A percentile compares a stretch with the other conserved stretches of the same genome.
Evolutionary conservation across 73 alveolate genomes (phyloP).

Genomic region (Breviolum minutum): DNA sequence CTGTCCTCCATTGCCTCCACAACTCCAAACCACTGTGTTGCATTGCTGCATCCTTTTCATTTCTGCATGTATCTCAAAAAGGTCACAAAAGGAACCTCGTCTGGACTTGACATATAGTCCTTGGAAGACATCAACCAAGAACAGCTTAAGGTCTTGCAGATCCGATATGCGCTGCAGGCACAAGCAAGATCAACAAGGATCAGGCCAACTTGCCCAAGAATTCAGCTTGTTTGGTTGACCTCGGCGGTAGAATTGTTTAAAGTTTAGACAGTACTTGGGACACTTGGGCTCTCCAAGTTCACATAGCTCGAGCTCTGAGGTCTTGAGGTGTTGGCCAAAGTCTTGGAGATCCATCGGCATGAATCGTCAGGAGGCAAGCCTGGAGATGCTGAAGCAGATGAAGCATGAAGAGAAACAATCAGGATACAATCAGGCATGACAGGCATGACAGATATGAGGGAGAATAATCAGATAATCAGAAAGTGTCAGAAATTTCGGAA

Average conservation of each 20-base stretch:
- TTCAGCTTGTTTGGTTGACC: slow-evolving; percentile 87
- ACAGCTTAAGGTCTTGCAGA: background rate
- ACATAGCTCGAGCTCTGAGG: background rate
- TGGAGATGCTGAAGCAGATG: background rate
- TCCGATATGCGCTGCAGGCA: background rate
- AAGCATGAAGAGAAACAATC: background rate
- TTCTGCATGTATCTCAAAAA: background rate
- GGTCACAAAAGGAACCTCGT: background rate
- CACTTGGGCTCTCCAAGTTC: too few relatives aligned
- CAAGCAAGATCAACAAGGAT: background rate
- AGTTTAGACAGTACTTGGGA: too few relatives aligned
- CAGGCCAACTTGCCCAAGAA: slow-evolving; percentile 53
- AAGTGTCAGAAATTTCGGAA: too few relatives aligned
- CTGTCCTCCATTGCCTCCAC: slow-evolving; percentile 7
- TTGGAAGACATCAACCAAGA: background rate
- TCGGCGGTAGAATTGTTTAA: background rate
- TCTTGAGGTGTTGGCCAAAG: slow-evolving; percentile 10
- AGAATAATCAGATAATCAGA: too few relatives aligned
- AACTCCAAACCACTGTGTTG: background rate
- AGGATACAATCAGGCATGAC: background rate
- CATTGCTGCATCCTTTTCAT: background rate
- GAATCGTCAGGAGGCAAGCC: slow-evolving; percentile 88
- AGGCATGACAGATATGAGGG: background rate
- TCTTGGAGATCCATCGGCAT: slow-evolving; percentile 73
- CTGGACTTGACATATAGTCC: slow-evolving; percentile 42